Evolutionary conservation across 1,284 basidiomycete species (phyloP), one percentile per base, ranked within the genome.

Genomic region (Naganishia sp.): DNA sequence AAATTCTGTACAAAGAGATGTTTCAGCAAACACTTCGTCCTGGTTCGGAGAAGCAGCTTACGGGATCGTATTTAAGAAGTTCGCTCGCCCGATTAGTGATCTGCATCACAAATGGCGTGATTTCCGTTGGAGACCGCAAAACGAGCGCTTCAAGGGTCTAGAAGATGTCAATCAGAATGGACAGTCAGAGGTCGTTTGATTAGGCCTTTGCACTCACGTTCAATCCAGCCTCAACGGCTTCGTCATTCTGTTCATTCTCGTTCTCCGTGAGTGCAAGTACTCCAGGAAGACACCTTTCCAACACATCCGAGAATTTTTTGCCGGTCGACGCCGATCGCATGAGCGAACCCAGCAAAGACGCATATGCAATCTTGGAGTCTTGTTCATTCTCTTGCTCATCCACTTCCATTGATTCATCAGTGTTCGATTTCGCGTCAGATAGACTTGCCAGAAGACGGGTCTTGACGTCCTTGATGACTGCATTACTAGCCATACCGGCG

Each of bases 41-140:
- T 36, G 39, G 16, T 10, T 16, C n/a, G 21, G 23, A 18, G 55
- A 49, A 36, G 49, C 7, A 4, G 82, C 89, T 72, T 75, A 93
- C 90, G 1, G 96, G 95, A 76, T 99, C 95, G 77, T 94, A 90
- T 78, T 92, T 94, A 81, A 98, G 89, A 70, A 88, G 88, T 70
- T 87, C 84, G 43, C 85, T 85, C 2, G 88, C 90, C 15, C 85
- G 81, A 65, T 88, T 85, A 16, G 90, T 84, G 69, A 94, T 88
- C 9, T 84, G 78, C 45, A 80, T 80, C 49, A 97, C 79, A 75
- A 88, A 92, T 0, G 88, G 83, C 0, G 88, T 86, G 25, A 90
- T 85, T 73, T 95, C 93, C 2, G 85, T 81, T 0, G 93, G 91
- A 75, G 92, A 94, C 68, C 89, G 85, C 63, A 96, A 79, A 0